Conservation (phyloP, 306 rosid species). For the Calophaca sinica region DNA sequence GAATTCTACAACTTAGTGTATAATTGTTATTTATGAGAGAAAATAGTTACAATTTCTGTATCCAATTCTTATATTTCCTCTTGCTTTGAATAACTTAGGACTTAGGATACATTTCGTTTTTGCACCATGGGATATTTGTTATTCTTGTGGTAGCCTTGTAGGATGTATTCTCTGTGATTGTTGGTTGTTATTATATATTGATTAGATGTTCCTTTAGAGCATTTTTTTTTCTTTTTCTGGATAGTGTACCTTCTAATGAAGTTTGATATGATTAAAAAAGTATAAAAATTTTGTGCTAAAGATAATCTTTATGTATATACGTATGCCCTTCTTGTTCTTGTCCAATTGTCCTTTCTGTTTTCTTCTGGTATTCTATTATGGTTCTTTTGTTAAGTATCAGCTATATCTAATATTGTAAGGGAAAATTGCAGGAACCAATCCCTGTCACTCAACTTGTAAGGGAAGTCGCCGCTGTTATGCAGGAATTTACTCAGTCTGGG, state of each 20-base stretch:
- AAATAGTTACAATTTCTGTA: conserved; percentile 3
- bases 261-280: not conserved
- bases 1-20: not conserved
- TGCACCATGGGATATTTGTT: not conserved
- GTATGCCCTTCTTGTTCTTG: not conserved
- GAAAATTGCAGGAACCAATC: conserved; percentile 78
- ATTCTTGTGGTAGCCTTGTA: conserved; percentile 4
- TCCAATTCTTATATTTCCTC: conserved; percentile 12
- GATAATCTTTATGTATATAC: not conserved
- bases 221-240: not conserved
- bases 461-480: conserved; percentile 98
- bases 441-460: conserved; percentile 97
- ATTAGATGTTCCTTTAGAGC: conserved; percentile 1
- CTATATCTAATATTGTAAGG: conserved; percentile 8
- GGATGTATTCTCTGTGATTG: conserved; percentile 20
- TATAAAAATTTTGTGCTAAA: no score
- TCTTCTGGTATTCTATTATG: conserved; percentile 16
- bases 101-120: not conserved
- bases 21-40: not conserved
- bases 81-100: not conserved
- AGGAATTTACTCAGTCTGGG: conserved; percentile 99
- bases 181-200: conserved; percentile 9
- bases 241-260: conserved; percentile 12
- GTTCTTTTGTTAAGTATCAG: not conserved
- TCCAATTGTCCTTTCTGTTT: conserved; percentile 21